A percentile compares a stretch with the other conserved stretches of the same genome.
phyloP scores from a whole-genome alignment of 768 basidiomycete species.

The Russula brevipes region DNA sequence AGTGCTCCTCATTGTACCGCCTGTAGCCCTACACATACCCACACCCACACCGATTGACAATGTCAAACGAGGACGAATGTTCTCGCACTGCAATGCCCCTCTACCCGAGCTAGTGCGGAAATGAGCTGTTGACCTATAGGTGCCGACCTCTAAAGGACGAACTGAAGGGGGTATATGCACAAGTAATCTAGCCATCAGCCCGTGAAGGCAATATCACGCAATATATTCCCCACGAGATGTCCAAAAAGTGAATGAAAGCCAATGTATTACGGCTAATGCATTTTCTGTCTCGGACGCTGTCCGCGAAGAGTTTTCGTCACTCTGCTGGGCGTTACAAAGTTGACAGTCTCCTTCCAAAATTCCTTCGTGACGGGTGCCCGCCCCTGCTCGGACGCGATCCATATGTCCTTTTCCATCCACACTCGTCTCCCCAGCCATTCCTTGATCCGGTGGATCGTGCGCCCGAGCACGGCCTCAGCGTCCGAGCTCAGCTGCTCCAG shows the following conservation, averaged over 20 bases:
- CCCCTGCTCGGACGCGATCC: conserved; percentile 33
- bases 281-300: not conserved
- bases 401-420: conserved; percentile 57
- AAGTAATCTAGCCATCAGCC: conserved; percentile 1
- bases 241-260: not conserved
- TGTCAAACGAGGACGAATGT: conserved; percentile 1
- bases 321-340: conserved; percentile 31
- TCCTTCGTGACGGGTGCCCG: conserved; percentile 39
- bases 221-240: conserved; percentile 1
- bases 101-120: not conserved
- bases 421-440: conserved; percentile 76
- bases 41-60: not conserved
- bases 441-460: conserved; percentile 58
- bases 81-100: not conserved
- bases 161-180: not conserved
- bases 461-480: conserved; percentile 41
- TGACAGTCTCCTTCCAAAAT: conserved; percentile 48
- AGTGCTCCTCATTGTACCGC: not conserved
- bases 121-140: not conserved
- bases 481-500: conserved; percentile 43
- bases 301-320: not conserved
- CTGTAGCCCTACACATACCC: not conserved
- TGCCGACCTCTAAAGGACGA: not conserved
- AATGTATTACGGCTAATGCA: not conserved
- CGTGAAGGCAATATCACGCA: not conserved